Evolutionary conservation across 202 grass and related monocot species (phyloP), one percentile per base, ranked within the genome.

Genomic region (Panicum virgatum): DNA sequence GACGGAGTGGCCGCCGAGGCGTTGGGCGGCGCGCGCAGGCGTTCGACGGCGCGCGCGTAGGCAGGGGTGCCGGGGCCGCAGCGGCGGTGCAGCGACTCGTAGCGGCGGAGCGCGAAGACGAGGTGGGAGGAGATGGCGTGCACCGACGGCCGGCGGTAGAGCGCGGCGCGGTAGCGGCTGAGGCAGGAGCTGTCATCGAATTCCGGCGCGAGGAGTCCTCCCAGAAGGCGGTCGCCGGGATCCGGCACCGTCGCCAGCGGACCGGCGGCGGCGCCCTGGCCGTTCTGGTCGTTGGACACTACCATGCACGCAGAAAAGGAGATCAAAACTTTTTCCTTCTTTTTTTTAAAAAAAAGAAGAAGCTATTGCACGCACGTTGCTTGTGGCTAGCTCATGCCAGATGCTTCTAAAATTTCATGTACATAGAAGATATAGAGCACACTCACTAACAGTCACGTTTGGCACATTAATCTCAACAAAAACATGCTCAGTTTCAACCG

Each of bases 1-100:
- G 63, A 6, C 4, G 64, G 1, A 15, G 36, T 44, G 1, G 5
- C 29, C n/a, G n/a, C n/a, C 22, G 62, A 77, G 54, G 32, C 39
- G 64, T 92, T 89, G 15, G 44, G 62, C 14, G 79, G 19, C 1
- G 69, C 3, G 50, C 76, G 83, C 19, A 91, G 69, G 46, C 58
- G 71, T 10, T 84, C 62, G 30, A 90, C 48, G 70, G 91, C 74
- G 72, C 76, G 72, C 16, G 36, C 47, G 70, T 75, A 97, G 36
- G 80, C 82, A 0, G 82, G 23, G 1, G 91, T 91, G 27, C 86
- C 72, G 5, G 90, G 84, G 20, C 84, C 75, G 73, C 88, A 94
- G 26, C 42, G 88, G 26, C 84, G 83, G 69, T 97, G 91, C 47
- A 86, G 72, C 61, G 89, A 64, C 85, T 97, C 91, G 44, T 93